phyloP scores from a whole-genome alignment of 495 filamentous ascomycete genomes.

The Tuber magnatum region DNA sequence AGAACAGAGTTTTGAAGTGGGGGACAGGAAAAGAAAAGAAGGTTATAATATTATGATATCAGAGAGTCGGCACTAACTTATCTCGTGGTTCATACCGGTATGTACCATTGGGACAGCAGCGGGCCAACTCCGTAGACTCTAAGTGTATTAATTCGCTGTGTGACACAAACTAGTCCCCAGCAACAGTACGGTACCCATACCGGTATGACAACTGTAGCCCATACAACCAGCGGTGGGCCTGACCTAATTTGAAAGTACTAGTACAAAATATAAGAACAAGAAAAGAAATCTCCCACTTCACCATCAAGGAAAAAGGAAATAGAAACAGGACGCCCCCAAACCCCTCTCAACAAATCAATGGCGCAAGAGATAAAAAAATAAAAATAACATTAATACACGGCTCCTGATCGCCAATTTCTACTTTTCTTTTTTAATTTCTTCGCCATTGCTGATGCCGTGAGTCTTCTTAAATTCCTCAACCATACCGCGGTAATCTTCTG shows the following conservation, averaged over 20 bases:
- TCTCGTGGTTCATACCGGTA: too few species aligned
- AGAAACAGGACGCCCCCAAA: neutral
- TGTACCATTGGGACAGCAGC: neutral
- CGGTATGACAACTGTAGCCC: neutral
- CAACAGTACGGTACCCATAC: neutral
- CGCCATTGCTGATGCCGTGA: neutral
- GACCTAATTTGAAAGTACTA: neutral
- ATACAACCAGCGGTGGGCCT: neutral
- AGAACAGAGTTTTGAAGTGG: neutral
- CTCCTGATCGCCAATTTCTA: neutral
- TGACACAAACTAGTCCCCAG: neutral
- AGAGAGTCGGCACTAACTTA: neutral
- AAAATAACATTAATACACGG: neutral
- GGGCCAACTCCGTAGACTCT: neutral
- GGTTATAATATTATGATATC: too few species aligned
- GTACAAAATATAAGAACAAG: neutral
- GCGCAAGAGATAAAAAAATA: neutral
- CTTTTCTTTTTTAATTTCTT: neutral
- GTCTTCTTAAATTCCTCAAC: slow-evolving; percentile 38
- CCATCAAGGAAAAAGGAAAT: neutral
- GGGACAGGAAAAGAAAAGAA: neutral
- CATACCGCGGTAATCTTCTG: slow-evolving; percentile 43
- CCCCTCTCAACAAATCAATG: neutral
- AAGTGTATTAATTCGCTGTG: neutral
- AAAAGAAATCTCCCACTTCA: neutral